Conservation (phyloP, 202 grass and related monocot genomes). For the Cymbopogon flexuosus region DNA sequence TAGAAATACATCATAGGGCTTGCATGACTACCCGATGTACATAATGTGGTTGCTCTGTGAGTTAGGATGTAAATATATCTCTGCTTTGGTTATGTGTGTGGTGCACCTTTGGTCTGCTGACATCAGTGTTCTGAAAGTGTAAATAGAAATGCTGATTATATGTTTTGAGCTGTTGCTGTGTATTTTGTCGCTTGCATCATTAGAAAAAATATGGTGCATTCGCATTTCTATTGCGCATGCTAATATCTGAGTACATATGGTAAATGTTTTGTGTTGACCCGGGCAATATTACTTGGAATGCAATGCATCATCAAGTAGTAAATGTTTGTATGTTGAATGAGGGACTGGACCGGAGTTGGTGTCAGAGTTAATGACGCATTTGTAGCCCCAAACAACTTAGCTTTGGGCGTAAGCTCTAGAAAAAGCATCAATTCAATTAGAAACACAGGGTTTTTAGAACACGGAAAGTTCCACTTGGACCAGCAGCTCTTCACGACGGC, state of each 20-base stretch:
- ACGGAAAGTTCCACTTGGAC: too few relatives aligned
- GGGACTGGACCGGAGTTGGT: too few relatives aligned
- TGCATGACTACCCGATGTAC: constrained; percentile 12
- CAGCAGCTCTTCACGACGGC: too few relatives aligned
- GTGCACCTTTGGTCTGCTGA: neutral
- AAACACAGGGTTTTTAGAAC: too few relatives aligned
- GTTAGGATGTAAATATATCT: constrained; percentile 27
- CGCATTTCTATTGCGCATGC: neutral
- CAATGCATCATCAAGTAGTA: too few relatives aligned
- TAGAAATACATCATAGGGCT: constrained; percentile 6
- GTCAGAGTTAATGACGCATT: too few relatives aligned
- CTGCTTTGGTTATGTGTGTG: neutral
- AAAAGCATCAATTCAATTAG: too few relatives aligned
- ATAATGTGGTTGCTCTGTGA: constrained; percentile 30
- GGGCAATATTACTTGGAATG: neutral
- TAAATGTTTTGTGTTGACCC: neutral
- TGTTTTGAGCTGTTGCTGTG: neutral
- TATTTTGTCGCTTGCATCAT: neutral
- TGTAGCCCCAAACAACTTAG: too few relatives aligned
- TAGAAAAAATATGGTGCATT: neutral
- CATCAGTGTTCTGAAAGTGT: constrained; percentile 17
- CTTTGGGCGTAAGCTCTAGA: too few relatives aligned
- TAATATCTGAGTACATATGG: neutral
- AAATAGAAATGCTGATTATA: neutral
- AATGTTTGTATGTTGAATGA: too few relatives aligned